phyloP scores from a whole-genome alignment of 148 eudicot genomes.

The Rhododendron simsii region DNA sequence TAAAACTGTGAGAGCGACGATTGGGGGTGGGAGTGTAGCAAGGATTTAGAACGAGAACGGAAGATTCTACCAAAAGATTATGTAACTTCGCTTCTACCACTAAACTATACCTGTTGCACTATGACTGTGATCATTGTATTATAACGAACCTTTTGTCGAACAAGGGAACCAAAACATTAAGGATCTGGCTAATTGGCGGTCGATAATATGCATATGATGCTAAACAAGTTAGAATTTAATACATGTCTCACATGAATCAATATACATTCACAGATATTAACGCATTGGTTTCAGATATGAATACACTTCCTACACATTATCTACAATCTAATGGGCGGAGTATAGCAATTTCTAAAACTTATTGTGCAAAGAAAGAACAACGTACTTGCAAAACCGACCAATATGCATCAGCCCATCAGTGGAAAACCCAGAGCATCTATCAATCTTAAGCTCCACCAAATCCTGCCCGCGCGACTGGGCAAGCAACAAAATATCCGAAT shows the following conservation, averaged over 20 bases:
- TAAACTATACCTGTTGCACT: not conserved
- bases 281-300: not conserved
- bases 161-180: not conserved
- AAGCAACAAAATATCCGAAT: conserved; percentile 55
- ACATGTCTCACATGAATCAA: not conserved
- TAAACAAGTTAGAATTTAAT: not conserved
- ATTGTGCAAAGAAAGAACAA: not conserved
- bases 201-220: not conserved
- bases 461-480: conserved; percentile 36
- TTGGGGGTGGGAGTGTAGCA: not conserved
- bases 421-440: conserved; percentile 78
- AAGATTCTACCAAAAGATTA: not conserved
- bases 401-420: conserved; percentile 77
- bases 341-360: no score
- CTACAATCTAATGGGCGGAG: not conserved
- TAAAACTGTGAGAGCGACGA: not conserved
- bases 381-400: conserved; percentile 54
- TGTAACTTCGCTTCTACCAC: not conserved
- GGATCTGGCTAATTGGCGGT: not conserved
- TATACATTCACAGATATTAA: not conserved
- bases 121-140: not conserved
- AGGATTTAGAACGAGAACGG: not conserved
- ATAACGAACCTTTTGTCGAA: not conserved
- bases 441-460: conserved; percentile 51
- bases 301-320: not conserved